These are phyloP conservation scores for Magnolia sinica DNA, from an alignment of 164 flowering plant genomes.

Conservation along the genomic window DNA sequence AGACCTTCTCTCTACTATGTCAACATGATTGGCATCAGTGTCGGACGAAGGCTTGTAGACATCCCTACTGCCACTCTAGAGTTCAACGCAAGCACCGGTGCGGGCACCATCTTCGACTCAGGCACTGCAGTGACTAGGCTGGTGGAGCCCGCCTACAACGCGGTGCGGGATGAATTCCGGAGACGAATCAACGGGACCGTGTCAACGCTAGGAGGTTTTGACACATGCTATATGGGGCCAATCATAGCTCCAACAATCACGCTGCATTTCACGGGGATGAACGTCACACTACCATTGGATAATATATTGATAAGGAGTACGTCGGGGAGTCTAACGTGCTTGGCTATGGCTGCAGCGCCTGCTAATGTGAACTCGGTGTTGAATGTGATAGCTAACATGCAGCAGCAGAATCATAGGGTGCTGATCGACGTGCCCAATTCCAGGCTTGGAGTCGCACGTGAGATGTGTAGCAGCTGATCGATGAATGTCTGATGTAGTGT, in stretches of 20 bases:
- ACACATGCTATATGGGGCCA: conserved; percentile 64
- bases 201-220: conserved; percentile 73
- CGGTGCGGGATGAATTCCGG: conserved; percentile 61
- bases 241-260: conserved; percentile 54
- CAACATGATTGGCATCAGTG: conserved; percentile 53
- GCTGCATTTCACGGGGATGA: conserved; percentile 65
- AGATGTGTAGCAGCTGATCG: conserved; percentile 34
- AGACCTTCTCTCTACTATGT: conserved; percentile 83
- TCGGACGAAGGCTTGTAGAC: conserved; percentile 53
- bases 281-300: conserved; percentile 60
- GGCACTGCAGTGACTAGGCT: conserved; percentile 57
- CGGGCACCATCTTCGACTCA: conserved; percentile 88
- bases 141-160: conserved; percentile 54
- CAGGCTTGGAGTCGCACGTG: conserved; percentile 80
- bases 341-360: conserved; percentile 84
- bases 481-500: not conserved
- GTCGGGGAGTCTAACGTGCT: conserved; percentile 49
- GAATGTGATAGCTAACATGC: conserved; percentile 91
- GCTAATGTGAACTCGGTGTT: conserved; percentile 73
- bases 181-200: conserved; percentile 38
- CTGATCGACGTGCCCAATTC: conserved; percentile 72
- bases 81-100: conserved; percentile 74
- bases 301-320: conserved; percentile 70
- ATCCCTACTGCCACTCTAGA: conserved; percentile 63
- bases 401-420: conserved; percentile 87